Percentiles rank a stretch among this genome's conserved stretches.
phyloP scores from a whole-genome alignment of 176 grass and related monocot genomes.

The Tillandsia leiboldiana region DNA sequence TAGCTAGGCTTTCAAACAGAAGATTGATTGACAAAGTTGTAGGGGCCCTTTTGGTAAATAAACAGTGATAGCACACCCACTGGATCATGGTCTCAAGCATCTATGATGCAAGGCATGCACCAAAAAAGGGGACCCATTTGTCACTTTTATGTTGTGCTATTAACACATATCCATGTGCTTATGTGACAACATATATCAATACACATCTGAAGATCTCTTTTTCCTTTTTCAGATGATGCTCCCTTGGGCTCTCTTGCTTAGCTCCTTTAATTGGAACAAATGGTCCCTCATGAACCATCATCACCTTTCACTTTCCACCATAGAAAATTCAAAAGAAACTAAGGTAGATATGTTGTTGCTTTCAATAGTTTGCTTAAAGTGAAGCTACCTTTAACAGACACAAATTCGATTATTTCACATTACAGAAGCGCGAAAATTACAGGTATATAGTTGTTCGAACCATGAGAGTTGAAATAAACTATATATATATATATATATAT shows the following conservation, averaged over 20 bases:
- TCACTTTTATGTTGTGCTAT: background rate
- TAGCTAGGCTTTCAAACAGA: conserved; percentile 1
- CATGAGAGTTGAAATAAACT: too few species aligned
- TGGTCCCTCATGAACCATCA: background rate
- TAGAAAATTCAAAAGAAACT: background rate
- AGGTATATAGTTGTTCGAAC: background rate
- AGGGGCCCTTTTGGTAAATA: background rate
- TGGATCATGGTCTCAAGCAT: conserved; percentile 12
- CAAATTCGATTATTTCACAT: background rate
- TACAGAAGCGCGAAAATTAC: too few species aligned
- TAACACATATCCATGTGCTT: background rate
- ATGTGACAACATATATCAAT: background rate
- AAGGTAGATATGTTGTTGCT: background rate
- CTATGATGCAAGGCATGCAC: conserved; percentile 21
- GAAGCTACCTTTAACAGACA: background rate
- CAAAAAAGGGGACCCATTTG: background rate
- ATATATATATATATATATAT: too few species aligned
- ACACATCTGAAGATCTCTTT: background rate
- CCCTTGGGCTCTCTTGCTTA: background rate
- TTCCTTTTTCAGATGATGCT: background rate
- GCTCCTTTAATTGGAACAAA: background rate
- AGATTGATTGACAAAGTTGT: background rate
- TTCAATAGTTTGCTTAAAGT: background rate
- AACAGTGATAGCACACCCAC: conserved; percentile 7
- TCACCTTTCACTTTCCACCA: background rate